Conservation (phyloP, 768 basidiomycete species). For the Tephrocybe sp. region DNA sequence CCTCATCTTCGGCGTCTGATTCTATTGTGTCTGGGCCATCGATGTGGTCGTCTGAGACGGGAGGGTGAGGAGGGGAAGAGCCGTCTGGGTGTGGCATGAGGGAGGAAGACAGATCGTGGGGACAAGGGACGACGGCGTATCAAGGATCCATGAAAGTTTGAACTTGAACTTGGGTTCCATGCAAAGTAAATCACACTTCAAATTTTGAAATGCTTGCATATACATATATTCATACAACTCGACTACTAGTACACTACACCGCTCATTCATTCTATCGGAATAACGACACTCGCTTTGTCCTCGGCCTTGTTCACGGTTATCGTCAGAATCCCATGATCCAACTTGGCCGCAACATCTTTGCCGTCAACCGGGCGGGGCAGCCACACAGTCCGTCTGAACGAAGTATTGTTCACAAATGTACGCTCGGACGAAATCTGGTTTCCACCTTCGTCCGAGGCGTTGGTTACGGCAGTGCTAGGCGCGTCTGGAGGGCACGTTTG, state of each 20-base stretch:
- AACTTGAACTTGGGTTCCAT: constrained; percentile 2
- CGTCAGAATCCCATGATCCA: constrained; percentile 68
- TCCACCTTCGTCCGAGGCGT: constrained; percentile 22
- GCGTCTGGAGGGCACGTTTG: too few relatives aligned
- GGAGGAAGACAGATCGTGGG: constrained; percentile 2
- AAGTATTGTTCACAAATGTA: constrained; percentile 48
- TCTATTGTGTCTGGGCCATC: constrained; percentile 26
- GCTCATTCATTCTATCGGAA: constrained; percentile 34
- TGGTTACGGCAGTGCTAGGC: constrained; percentile 19
- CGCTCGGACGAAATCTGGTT: constrained; percentile 61
- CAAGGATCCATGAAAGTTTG: constrained; percentile 16
- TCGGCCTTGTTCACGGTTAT: constrained; percentile 58
- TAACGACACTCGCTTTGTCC: constrained; percentile 51
- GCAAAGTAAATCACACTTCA: constrained; percentile 11
- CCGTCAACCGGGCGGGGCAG: constrained; percentile 63
- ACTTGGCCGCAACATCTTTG: constrained; percentile 55
- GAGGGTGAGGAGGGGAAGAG: neutral
- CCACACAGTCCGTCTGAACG: constrained; percentile 71
- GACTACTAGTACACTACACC: neutral
- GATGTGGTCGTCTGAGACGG: constrained; percentile 1
- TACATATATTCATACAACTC: neutral
- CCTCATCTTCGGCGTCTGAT: constrained; percentile 56
- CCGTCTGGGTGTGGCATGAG: constrained; percentile 10
- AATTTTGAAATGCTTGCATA: constrained; percentile 2
- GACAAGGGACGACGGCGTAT: constrained; percentile 9